A percentile compares a stretch with the other conserved stretches of the same genome.
phyloP scores from a whole-genome alignment of 257 asterid species.

The Penstemon barbatus region DNA sequence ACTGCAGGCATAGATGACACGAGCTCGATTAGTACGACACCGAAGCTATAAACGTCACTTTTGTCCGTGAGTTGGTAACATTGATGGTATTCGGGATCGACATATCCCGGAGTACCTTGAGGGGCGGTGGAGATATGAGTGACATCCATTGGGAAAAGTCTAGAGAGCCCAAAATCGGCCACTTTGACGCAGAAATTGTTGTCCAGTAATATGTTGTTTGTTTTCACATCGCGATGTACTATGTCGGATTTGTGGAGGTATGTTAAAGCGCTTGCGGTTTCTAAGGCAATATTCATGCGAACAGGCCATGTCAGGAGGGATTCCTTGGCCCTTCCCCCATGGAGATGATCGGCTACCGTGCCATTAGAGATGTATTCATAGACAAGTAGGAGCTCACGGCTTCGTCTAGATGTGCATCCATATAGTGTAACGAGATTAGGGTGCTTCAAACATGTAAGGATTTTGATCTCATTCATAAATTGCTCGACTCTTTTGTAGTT shows the following conservation, averaged over 20 bases:
- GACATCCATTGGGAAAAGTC: conserved; percentile 40
- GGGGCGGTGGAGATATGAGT: conserved; percentile 63
- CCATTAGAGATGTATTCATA: conserved; percentile 55
- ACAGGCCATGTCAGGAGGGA: conserved; percentile 37
- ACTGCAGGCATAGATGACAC: conserved; percentile 57
- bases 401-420: conserved; percentile 54
- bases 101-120: conserved; percentile 63
- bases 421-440: conserved; percentile 51
- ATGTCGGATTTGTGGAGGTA: conserved; percentile 58
- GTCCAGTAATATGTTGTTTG: conserved; percentile 55
- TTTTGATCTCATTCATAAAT: conserved; percentile 54
- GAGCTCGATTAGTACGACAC: conserved; percentile 62
- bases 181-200: conserved; percentile 48
- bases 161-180: conserved; percentile 62
- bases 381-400: conserved; percentile 57
- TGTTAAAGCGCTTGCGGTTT: conserved; percentile 51
- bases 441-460: conserved; percentile 48
- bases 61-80: conserved; percentile 48
- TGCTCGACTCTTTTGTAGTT: conserved; percentile 53
- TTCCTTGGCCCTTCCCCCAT: conserved; percentile 33
- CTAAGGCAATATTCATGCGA: conserved; percentile 57
- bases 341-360: conserved; percentile 63
- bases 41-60: conserved; percentile 64
- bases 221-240: conserved; percentile 61
- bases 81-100: conserved; percentile 50